phyloP scores from a whole-genome alignment of 2,329 filamentous ascomycete species.

The Stemphylium beticola region DNA sequence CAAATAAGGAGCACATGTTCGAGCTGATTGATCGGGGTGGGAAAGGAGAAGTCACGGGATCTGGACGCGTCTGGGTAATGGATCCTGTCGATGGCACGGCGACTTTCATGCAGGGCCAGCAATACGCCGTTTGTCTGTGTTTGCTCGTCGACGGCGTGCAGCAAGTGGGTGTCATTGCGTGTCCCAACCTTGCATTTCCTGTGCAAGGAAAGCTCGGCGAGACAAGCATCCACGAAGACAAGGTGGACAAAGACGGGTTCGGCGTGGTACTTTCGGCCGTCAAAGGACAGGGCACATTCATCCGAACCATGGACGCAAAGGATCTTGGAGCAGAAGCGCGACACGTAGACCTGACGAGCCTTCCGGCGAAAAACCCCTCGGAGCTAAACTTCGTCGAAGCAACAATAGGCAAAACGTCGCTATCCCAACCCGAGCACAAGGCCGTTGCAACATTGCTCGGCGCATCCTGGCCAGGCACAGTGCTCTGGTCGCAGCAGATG shows the following conservation, averaged over 20 bases:
- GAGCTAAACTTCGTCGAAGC: constrained; percentile 56
- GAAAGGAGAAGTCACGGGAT: constrained; percentile 54
- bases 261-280: constrained; percentile 56
- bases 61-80: constrained; percentile 64
- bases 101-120: constrained; percentile 65
- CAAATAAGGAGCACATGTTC: constrained; percentile 62
- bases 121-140: constrained; percentile 68
- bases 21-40: constrained; percentile 68
- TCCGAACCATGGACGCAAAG: constrained; percentile 48
- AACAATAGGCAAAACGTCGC: constrained; percentile 48
- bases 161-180: constrained; percentile 65
- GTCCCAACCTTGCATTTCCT: constrained; percentile 63
- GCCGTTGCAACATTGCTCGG: constrained; percentile 49
- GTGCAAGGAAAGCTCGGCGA: constrained; percentile 25
- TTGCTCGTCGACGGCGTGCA: constrained; percentile 64
- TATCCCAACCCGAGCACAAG: constrained; percentile 46
- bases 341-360: constrained; percentile 34
- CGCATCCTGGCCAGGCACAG: constrained; percentile 55
- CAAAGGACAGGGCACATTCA: constrained; percentile 53
- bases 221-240: constrained; percentile 43
- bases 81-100: constrained; percentile 71
- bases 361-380: constrained; percentile 35
- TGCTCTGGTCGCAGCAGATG: constrained; percentile 62
- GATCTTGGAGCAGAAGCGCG: constrained; percentile 39
- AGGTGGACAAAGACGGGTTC: constrained; percentile 52